phyloP scores from a whole-genome alignment of 73 alveolate genomes.

The Paramecium biaurelia region DNA sequence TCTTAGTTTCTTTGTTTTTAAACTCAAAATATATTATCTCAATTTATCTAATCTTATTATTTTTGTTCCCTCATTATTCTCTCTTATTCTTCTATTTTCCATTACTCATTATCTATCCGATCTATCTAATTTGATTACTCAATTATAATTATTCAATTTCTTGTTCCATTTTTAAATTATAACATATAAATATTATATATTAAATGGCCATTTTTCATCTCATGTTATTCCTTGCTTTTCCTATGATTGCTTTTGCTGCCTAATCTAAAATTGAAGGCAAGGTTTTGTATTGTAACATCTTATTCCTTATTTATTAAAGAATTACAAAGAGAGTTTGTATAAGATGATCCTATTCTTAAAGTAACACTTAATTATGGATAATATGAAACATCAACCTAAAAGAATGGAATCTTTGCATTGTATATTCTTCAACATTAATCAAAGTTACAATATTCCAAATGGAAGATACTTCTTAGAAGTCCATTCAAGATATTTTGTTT shows the following conservation, averaged over 20 bases:
- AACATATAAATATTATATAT: background rate
- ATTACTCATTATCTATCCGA: background rate
- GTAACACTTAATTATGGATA: conserved; percentile 37
- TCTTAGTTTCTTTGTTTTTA: background rate
- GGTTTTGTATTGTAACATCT: background rate
- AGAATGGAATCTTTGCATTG: conserved; percentile 23
- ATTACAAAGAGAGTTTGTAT: background rate
- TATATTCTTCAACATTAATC: background rate
- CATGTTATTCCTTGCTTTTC: background rate
- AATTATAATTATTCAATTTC: background rate
- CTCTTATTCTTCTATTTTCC: background rate
- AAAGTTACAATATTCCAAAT: conserved; percentile 20
- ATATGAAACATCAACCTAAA: background rate
- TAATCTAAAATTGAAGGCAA: conserved; percentile 23
- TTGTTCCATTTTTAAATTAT: background rate
- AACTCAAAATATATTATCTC: background rate
- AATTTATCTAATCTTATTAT: background rate
- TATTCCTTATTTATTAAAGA: background rate
- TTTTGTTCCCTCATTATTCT: background rate
- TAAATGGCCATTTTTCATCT: background rate
- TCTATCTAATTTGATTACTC: background rate
- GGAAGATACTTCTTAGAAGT: conserved; percentile 42
- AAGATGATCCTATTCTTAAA: background rate
- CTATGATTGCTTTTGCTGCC: background rate
- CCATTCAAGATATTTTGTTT: conserved; percentile 4